phyloP scores from a whole-genome alignment of 441 rosid species.

The Theobroma grandiflorum region DNA sequence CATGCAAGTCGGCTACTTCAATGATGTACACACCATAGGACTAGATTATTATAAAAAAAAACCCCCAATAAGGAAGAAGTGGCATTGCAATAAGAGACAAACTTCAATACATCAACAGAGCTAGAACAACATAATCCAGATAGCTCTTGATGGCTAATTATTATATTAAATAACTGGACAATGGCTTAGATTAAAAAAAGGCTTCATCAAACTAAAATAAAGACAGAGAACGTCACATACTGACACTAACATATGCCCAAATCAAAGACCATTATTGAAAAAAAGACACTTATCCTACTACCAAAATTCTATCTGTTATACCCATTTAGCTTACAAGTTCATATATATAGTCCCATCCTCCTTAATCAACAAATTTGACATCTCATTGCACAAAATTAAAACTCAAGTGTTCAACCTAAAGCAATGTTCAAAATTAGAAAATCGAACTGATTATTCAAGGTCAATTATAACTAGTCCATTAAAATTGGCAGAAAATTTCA shows the following conservation, averaged over 20 bases:
- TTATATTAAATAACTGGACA: background rate
- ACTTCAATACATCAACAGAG: background rate
- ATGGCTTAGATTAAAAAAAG: background rate
- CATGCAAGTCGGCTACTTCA: background rate
- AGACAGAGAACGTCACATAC: background rate
- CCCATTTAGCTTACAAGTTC: background rate
- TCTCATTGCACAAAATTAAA: background rate
- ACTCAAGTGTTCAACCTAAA: background rate
- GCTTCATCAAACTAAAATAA: background rate
- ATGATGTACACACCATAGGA: background rate
- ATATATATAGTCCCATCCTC: background rate
- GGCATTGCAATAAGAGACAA: background rate
- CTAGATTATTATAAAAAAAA: background rate
- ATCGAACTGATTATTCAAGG: background rate
- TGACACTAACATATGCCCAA: background rate
- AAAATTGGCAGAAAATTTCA: background rate
- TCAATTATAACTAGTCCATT: background rate
- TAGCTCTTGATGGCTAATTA: background rate
- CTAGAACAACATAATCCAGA: slow-evolving; percentile 19
- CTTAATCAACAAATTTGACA: slow-evolving; percentile 2
- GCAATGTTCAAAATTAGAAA: background rate
- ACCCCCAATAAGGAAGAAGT: background rate
- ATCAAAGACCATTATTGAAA: background rate
- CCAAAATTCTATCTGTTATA: background rate
- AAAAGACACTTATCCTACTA: background rate